A percentile compares a stretch with the other conserved stretches of the same genome.
These are phyloP conservation scores for Calonectria ilicicola DNA, from an alignment of 2,329 filamentous ascomycete genomes.

Conservation along the genomic window DNA sequence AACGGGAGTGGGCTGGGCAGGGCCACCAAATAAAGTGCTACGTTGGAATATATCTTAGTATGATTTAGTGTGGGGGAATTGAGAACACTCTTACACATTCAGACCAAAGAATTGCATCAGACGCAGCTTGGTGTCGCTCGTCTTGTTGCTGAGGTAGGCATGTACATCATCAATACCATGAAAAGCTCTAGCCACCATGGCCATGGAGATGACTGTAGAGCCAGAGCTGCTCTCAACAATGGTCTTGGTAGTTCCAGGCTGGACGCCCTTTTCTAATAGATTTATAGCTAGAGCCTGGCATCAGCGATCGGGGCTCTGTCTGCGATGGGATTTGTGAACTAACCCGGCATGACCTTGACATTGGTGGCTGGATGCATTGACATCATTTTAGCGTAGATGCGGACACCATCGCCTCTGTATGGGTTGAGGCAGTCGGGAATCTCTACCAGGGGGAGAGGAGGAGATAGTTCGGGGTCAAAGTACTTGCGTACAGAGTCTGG, in stretches of 20 bases:
- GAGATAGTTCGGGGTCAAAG: conserved; percentile 68
- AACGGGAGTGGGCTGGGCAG: conserved; percentile 47
- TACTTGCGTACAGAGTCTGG: conserved; percentile 67
- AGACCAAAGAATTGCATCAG: conserved; percentile 51
- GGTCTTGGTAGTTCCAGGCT: conserved; percentile 59
- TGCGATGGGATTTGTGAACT: not conserved
- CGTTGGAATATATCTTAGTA: conserved; percentile 8
- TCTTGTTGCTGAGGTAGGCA: conserved; percentile 64
- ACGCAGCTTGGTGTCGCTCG: conserved; percentile 46
- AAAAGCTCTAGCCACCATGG: conserved; percentile 48
- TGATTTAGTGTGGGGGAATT: too few relatives aligned
- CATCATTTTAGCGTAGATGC: conserved; percentile 75
- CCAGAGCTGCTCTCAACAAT: conserved; percentile 72
- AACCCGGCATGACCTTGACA: conserved; percentile 71
- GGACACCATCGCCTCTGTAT: conserved; percentile 66
- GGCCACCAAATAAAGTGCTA: conserved; percentile 48
- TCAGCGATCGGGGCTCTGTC: conserved; percentile 17
- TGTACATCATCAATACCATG: conserved; percentile 54
- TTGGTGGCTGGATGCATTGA: conserved; percentile 72
- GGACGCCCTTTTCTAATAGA: conserved; percentile 60
- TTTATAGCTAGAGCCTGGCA: conserved; percentile 50
- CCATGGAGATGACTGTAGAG: conserved; percentile 71
- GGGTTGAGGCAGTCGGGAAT: conserved; percentile 68
- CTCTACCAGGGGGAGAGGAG: conserved; percentile 70
- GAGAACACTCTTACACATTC: conserved; percentile 41